Evolutionary conservation across 495 filamentous ascomycete genomes (phyloP), one percentile per base, ranked within the genome.

Genomic region (Bombardia bombarda): DNA sequence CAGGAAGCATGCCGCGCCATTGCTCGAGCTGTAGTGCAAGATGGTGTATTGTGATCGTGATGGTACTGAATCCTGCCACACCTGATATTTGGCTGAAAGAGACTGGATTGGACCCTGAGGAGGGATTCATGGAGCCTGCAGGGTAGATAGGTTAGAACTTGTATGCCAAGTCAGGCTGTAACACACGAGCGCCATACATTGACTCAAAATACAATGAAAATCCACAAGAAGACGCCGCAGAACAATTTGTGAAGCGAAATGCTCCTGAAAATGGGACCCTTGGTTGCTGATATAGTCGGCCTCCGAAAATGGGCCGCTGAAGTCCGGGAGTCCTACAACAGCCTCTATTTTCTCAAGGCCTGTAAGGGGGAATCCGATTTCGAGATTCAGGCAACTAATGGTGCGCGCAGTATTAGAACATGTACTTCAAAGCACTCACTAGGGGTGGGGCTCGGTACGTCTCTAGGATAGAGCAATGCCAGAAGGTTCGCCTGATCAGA

Each of bases 401-500:
- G n/a, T n/a, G n/a, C n/a, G n/a, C n/a, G n/a, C n/a, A n/a, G n/a
- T n/a, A n/a, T n/a, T n/a, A n/a, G n/a, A n/a, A n/a, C n/a, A n/a
- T n/a, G n/a, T n/a, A n/a, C n/a, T n/a, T n/a, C n/a, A n/a, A n/a
- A n/a, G n/a, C n/a, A n/a, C n/a, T n/a, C n/a, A n/a, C n/a, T n/a
- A n/a, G n/a, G n/a, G n/a, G n/a, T 14, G 3, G 13, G 21, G 22
- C 8, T 23, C 22, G 53, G 24, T 67, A 78, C 72, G 73, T 76
- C 49, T 81, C 76, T 58, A 76, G 72, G 24, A 78, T 66, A 8
- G 69, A 65, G 47, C 76, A 79, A 45, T 73, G 70, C 77, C 77
- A 81, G 35, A 73, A 81, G 0, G 59, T 61, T 39, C 76, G 66
- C 42, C 75, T 71, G n/a, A 77, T 58, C 21, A 75, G 49, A 43